Base-by-base conservation (phyloP, 2,329 filamentous ascomycete genomes). In the Aquanectria penicillioides region DNA sequence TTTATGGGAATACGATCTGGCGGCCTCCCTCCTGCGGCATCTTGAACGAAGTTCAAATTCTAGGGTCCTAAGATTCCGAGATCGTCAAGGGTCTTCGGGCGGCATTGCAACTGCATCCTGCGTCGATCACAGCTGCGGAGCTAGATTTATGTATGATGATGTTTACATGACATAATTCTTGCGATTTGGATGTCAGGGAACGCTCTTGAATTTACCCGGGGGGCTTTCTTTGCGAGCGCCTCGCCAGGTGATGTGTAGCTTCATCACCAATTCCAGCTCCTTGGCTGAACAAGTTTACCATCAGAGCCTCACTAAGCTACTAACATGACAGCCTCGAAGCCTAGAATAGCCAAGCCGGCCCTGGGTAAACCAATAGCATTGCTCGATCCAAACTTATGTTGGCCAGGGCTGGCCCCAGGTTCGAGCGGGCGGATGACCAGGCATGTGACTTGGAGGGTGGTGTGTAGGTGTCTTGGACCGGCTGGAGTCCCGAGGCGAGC, bases 371-470 rank as follows among this genome's bases (percentile, higher is more conserved):
- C 59, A 68, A 64, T 64, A 34, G 34, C 3, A 59, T 46, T 8
- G 23, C 25, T 57, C 33, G 33, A 29, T 43, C 29, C 31, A 37
- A 29, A 31, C 51, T 53, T 22, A 18, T 52, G 8, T 43, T 22
- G 40, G 40, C 18, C 57, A 57, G 47, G 17, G 40, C 48, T 52
- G 34, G 40, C 48, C 36, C 52, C 28, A 47, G 41, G 43, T 55
- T 29, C 37, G 41, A 23, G 55, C 59, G 47, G 54, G 62, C 49
- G 52, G 36, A 46, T 51, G 37, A 59, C 43, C 49, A 44, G 31
- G 57, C 65, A 62, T 54, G 61, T 69, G 67, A 69, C 67, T 49
- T 63, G 43, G 47, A n/a, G 34, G 22, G 44, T 60, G 55, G 57
- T 57, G 51, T 59, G 63, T 54, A 57, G 56, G 56, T 68, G 58